Evolutionary conservation across 2,329 filamentous ascomycete genomes (phyloP).

Genomic region (Fusarium globosum): DNA sequence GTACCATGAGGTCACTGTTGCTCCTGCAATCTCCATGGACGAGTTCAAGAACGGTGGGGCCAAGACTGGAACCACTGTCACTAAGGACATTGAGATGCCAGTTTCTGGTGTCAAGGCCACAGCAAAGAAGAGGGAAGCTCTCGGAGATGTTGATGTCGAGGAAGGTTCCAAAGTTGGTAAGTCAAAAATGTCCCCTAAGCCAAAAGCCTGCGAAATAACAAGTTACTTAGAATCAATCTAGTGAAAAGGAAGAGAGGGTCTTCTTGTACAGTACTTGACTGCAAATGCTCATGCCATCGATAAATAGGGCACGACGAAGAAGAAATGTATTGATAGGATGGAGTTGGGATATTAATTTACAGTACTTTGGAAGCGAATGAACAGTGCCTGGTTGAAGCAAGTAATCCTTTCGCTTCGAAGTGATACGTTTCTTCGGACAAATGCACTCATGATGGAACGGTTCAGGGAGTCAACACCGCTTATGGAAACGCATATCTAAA

Average conservation of each 20-base stretch:
- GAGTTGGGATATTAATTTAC: not conserved
- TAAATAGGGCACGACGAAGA: not conserved
- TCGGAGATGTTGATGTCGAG: not conserved
- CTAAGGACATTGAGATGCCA: slow-evolving; percentile 14
- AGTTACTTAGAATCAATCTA: slow-evolving; percentile 15
- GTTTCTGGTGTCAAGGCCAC: not conserved
- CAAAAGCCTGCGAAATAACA: not conserved
- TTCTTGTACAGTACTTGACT: slow-evolving; percentile 3
- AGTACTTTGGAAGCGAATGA: not conserved
- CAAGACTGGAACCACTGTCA: not conserved
- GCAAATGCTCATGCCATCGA: slow-evolving; percentile 9
- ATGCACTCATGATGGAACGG: not conserved
- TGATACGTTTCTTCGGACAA: not conserved
- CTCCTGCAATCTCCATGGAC: slow-evolving; percentile 5
- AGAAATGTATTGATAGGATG: not conserved
- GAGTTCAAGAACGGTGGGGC: slow-evolving; percentile 18
- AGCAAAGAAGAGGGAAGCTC: slow-evolving; percentile 8
- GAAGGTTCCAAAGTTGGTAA: slow-evolving; percentile 2
- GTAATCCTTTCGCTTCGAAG: not conserved
- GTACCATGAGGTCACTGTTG: slow-evolving; percentile 17
- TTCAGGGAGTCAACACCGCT: not conserved
- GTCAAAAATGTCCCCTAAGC: not conserved
- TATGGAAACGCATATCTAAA: not conserved
- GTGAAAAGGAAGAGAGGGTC: slow-evolving; percentile 8
- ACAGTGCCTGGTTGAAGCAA: not conserved